Evolutionary conservation across 345 rosid species (phyloP), one percentile per base, ranked within the genome.

Genomic region (Rhizophora mangle): DNA sequence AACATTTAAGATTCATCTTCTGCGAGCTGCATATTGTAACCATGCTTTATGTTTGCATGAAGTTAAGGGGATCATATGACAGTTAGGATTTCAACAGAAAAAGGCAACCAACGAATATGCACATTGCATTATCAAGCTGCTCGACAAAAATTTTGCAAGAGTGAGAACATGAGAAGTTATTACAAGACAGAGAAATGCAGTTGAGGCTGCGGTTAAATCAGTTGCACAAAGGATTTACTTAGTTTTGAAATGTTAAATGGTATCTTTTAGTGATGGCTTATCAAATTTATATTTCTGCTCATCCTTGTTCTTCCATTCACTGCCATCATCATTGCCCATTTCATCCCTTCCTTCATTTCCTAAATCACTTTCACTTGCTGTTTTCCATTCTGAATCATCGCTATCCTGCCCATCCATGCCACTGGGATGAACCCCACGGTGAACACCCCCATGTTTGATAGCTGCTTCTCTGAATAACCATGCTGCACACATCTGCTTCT

Each of bases 401-500:
- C 78, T 83, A 30, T 88, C 97, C 53, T 82, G 96, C 16, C 96
- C 96, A 71, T 85, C 87, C 65, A 83, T 68, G 72, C 85, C 90
- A 34, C 86, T 79, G 57, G 75, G 85, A 60, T 86, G 91, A 7
- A 90, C 93, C 76, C 86, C 91, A 66, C 92, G 78, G 49, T 81
- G 91, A 43, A 88, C 87, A 8, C 96, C 97, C 22, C 99, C 99
- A 65, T 87, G 98, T 74, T 95, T 95, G 67, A 83, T 79, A 11
- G 96, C 91, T 16, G 99, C 97, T 78, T 90, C 99, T 80, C 89
- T 88, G 78, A 95, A 95, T 73, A 92, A 81, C 99, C 99, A 95
- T 54, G 98, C 99, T 5, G 98, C 96, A 43, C 96, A 83, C 98
- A 95, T 92, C 82, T 95, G 99, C 82, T 95, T 95, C 86, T 88